A percentile compares a stretch with the other conserved stretches of the same genome.
Conservation (phyloP, 2,329 filamentous ascomycete species). For the Trichoderma asperellum region DNA sequence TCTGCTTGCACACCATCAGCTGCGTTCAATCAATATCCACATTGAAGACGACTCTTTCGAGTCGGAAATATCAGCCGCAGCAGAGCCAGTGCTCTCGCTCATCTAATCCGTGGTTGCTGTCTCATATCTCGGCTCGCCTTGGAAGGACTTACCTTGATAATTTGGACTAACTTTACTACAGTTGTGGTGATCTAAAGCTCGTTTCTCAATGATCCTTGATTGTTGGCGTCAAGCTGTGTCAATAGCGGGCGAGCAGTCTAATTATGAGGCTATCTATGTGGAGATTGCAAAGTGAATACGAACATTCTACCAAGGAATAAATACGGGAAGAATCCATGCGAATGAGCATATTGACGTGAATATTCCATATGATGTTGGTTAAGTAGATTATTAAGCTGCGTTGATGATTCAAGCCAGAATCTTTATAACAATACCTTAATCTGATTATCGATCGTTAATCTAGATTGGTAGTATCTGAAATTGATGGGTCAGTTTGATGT, state of each 20-base stretch:
- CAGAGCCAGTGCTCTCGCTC: background rate
- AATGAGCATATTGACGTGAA: too few relatives aligned
- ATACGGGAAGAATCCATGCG: too few relatives aligned
- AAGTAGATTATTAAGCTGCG: too few relatives aligned
- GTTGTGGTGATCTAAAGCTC: background rate
- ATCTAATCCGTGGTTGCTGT: background rate
- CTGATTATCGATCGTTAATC: too few relatives aligned
- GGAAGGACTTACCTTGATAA: background rate
- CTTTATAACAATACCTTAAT: too few relatives aligned
- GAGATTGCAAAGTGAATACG: background rate
- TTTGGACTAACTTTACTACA: background rate
- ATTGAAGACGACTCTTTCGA: background rate
- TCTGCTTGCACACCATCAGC: background rate
- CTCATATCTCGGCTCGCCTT: background rate
- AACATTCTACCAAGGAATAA: too few relatives aligned
- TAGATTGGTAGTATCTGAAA: too few relatives aligned
- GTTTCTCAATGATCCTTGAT: background rate
- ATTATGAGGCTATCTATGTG: background rate
- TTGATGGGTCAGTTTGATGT: too few relatives aligned
- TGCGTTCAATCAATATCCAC: background rate
- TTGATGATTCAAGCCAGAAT: too few relatives aligned
- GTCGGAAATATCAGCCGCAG: background rate
- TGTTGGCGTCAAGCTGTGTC: background rate
- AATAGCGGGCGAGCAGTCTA: background rate
- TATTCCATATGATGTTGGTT: too few relatives aligned